Evolutionary conservation across 225 moss, liverwort and hornwort genomes (phyloP).

Genomic region (Pleurozium schreberi): DNA sequence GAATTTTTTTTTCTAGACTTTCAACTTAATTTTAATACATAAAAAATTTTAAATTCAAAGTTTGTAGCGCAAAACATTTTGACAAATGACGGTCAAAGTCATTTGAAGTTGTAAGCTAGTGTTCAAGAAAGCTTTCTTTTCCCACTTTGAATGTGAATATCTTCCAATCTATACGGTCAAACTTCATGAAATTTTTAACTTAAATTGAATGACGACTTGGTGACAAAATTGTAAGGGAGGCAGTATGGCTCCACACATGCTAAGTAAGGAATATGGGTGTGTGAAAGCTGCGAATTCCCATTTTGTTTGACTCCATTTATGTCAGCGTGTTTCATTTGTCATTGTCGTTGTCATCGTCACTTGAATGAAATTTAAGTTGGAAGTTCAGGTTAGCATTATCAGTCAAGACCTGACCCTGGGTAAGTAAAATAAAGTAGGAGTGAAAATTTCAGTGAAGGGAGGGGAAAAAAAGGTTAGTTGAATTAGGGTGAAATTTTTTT

Average conservation of each 20-base stretch:
- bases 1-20: too few relatives aligned
- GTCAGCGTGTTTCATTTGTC: background rate
- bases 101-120: too few relatives aligned
- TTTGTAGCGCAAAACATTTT: too few relatives aligned
- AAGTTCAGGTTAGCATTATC: background rate
- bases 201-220: background rate
- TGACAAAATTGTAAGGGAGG: background rate
- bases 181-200: background rate
- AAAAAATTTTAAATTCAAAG: too few relatives aligned
- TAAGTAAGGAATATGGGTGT: too few relatives aligned
- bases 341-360: too few relatives aligned
- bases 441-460: background rate
- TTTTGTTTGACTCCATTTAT: background rate
- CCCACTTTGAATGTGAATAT: too few relatives aligned
- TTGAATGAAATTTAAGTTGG: background rate
- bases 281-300: background rate
- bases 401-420: background rate
- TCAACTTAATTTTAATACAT: too few relatives aligned
- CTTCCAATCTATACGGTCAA: too few relatives aligned
- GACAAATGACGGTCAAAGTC: too few relatives aligned
- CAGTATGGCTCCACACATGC: constrained; percentile 9
- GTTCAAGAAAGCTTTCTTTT: background rate
- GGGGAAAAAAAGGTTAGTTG: background rate
- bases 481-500: background rate
- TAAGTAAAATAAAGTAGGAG: too few relatives aligned